Base-by-base conservation (phyloP, 495 filamentous ascomycete genomes). In the Aspergillus nanangensis region DNA sequence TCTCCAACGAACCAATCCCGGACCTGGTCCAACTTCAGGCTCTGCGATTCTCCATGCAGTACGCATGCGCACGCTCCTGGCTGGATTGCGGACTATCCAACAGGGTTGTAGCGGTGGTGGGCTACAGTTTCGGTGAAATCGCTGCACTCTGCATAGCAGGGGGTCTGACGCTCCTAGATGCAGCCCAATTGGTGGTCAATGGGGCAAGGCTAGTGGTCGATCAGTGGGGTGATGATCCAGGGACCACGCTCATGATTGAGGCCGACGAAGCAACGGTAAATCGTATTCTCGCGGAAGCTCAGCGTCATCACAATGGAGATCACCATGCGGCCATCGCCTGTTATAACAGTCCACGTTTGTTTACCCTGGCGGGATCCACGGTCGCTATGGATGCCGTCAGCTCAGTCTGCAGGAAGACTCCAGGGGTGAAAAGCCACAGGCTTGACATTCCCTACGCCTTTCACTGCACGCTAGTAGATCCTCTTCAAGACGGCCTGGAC, bases 11-110 rank as follows among this genome's bases (percentile, higher is more conserved):
- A 0, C 56, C 69, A 3, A 46, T 70, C 5, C 20, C 52, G 0
- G 61, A 75, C 38, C 18, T 65, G 1, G 67, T 73, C 5, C 44
- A 45, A 3, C 53, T 78, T 0, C 76, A 80, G 4, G 51, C 3
- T n/a, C 11, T 10, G 2, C 20, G 35, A 4, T 48, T 48, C 42
- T 8, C 46, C 8, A 33, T 48, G 3, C 46, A 48, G 17, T 48
- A 48, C 21, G 27, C 38, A 2, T 48, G 38, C 13, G 46, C 46
- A 4, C 9, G 11, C 10, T 20, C 39, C 8, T 48, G 46, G 46
- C 19, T 48, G 0, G 39, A 48, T 13, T 9, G 27, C 8, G 46
- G 46, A 3, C 13, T 48, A 10, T 10, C 13, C 3, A n/a, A n/a
- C n/a, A n/a, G n/a, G n/a, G 38, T 43, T 3, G 1, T 23, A 5